These are phyloP conservation scores for Fusarium penzigii DNA, from an alignment of 2,329 filamentous ascomycete species.

Conservation along the genomic window DNA sequence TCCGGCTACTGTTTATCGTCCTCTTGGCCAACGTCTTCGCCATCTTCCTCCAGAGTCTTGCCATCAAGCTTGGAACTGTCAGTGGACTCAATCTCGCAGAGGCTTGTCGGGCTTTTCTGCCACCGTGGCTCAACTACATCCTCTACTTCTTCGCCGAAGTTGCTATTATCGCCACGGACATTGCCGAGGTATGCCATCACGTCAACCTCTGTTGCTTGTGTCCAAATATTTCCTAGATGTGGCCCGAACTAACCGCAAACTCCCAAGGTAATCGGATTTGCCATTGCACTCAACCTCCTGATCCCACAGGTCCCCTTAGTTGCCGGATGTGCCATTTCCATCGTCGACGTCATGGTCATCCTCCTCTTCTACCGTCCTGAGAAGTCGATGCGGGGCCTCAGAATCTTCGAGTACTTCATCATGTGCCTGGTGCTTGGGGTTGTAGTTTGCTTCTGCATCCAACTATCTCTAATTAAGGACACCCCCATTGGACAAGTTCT, in stretches of 20 bases:
- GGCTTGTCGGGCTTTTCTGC: conserved; percentile 65
- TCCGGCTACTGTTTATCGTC: conserved; percentile 67
- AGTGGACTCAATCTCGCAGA: conserved; percentile 68
- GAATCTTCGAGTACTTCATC: conserved; percentile 67
- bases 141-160: conserved; percentile 65
- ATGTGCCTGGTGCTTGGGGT: conserved; percentile 65
- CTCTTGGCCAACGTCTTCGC: conserved; percentile 71
- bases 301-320: conserved; percentile 65
- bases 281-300: conserved; percentile 68
- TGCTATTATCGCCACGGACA: conserved; percentile 71
- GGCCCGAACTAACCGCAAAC: no score
- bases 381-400: conserved; percentile 58
- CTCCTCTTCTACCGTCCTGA: conserved; percentile 66
- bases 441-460: conserved; percentile 70
- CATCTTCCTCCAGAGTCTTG: conserved; percentile 68
- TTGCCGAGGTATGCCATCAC: conserved; percentile 51
- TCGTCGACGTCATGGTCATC: conserved; percentile 67
- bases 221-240: no score
- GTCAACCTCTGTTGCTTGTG: no score
- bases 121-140: conserved; percentile 62
- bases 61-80: conserved; percentile 69
- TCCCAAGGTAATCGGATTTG: conserved; percentile 63
- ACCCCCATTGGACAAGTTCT: conserved; percentile 61
- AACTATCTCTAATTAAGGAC: conserved; percentile 62
- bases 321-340: conserved; percentile 68